These are phyloP conservation scores for Talaromyces sp. DNA, from an alignment of 2,329 filamentous ascomycete species.

Conservation along the genomic window DNA sequence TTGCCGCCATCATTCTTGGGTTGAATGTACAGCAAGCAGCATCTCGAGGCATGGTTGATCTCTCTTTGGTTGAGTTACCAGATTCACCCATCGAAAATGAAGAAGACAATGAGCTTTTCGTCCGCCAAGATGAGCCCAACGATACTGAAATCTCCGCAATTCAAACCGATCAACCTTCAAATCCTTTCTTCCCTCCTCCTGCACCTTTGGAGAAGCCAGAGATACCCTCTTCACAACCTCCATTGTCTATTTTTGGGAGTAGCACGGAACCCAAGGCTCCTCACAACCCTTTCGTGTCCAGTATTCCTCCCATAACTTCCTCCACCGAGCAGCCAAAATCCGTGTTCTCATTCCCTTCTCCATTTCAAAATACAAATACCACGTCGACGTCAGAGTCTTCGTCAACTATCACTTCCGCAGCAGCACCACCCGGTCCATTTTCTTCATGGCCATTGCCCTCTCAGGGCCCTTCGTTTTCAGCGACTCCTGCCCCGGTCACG, in stretches of 20 bases:
- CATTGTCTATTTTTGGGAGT: background rate
- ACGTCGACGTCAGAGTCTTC: background rate
- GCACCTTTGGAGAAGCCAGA: constrained; percentile 7
- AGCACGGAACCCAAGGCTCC: background rate
- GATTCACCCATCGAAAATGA: constrained; percentile 23
- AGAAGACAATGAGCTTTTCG: constrained; percentile 34
- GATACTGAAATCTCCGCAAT: constrained; percentile 13
- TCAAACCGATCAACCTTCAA: background rate
- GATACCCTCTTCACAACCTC: background rate
- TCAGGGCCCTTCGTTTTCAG: background rate
- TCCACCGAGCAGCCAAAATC: background rate
- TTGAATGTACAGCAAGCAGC: constrained; percentile 50
- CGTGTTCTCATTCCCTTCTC: background rate
- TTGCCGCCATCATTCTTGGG: constrained; percentile 56
- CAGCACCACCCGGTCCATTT: background rate
- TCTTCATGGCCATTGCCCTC: constrained; percentile 1
- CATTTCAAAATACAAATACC: background rate
- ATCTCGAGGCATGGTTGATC: constrained; percentile 47
- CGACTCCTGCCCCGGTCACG: background rate
- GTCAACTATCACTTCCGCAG: background rate
- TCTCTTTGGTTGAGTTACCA: constrained; percentile 29
- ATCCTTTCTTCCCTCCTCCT: constrained; percentile 10
- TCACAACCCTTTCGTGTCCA: constrained; percentile 5
- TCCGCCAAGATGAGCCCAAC: constrained; percentile 32
- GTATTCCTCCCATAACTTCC: background rate